These are phyloP conservation scores for Dorcoceras hygrometricum DNA, from an alignment of 257 asterid species.

Conservation along the genomic window DNA sequence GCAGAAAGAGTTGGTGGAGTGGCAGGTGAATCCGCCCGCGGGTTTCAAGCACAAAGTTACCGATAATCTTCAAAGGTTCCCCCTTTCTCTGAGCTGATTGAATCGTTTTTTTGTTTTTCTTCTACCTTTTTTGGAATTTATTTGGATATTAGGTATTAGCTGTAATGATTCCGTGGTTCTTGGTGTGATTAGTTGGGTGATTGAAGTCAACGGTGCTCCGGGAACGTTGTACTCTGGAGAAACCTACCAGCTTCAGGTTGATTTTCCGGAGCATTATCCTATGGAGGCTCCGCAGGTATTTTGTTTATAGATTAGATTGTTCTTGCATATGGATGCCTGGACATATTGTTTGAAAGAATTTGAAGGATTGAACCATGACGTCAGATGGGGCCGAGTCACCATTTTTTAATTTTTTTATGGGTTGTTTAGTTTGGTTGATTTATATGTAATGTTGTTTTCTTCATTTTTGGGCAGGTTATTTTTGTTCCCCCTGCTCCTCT, in stretches of 20 bases:
- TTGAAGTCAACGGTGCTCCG: conserved; percentile 64
- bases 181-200: conserved; percentile 49
- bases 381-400: not conserved
- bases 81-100: not conserved
- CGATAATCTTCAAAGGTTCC: conserved; percentile 89
- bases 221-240: conserved; percentile 60
- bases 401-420: not conserved
- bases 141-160: not conserved
- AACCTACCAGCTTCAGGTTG: conserved; percentile 64
- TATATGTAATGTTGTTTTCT: not conserved
- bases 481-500: conserved; percentile 84
- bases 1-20: conserved; percentile 93
- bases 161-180: conserved; percentile 10
- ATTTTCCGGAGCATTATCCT: conserved; percentile 72
- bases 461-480: conserved; percentile 46
- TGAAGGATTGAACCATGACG: not conserved
- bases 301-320: not conserved
- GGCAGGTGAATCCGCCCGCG: conserved; percentile 93
- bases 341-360: not conserved
- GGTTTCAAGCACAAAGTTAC: conserved; percentile 89
- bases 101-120: not conserved
- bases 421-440: not conserved
- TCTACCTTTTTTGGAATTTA: not conserved
- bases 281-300: conserved; percentile 74
- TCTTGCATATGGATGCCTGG: not conserved